A percentile compares a stretch with the other conserved stretches of the same genome.
These are phyloP conservation scores for Petasospora fabianii DNA, from an alignment of 1,139 yeast genomes.

Conservation along the genomic window DNA sequence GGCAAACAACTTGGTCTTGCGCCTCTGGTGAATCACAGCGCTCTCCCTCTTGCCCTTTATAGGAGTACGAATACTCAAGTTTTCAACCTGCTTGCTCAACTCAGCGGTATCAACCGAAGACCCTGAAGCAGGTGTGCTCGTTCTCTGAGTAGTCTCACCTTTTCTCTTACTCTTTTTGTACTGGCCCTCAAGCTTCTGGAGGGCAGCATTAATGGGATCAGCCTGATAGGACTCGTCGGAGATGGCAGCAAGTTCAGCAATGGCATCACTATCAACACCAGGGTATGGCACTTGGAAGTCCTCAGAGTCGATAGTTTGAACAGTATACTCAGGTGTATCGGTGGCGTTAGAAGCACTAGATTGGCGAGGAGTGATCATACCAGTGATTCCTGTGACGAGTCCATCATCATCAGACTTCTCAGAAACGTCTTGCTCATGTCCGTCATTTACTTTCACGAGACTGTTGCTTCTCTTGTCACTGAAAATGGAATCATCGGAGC, in stretches of 20 bases:
- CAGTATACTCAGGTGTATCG: conserved; percentile 10
- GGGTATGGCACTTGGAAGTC: conserved; percentile 45
- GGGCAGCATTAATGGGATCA: conserved; percentile 73
- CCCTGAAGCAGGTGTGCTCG: conserved; percentile 2
- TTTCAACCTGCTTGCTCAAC: conserved; percentile 30
- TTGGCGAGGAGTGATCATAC: background rate
- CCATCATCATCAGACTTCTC: conserved; percentile 5
- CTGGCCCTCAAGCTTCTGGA: conserved; percentile 74
- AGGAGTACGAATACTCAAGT: conserved; percentile 27
- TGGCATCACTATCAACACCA: conserved; percentile 58
- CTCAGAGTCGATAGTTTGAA: conserved; percentile 27
- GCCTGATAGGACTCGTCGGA: conserved; percentile 71
- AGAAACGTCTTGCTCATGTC: conserved; percentile 17
- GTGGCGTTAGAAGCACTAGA: conserved; percentile 1
- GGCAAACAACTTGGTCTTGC: conserved; percentile 31
- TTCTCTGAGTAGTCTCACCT: conserved; percentile 3
- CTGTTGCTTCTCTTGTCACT: conserved; percentile 15
- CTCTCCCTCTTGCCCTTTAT: conserved; percentile 26
- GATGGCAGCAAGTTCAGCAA: conserved; percentile 71
- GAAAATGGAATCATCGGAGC: conserved; percentile 21
- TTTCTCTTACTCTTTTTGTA: conserved; percentile 26
- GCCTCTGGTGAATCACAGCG: conserved; percentile 34
- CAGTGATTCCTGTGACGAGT: background rate
- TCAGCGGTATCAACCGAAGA: conserved; percentile 22
- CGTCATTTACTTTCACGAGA: conserved; percentile 10